phyloP scores from a whole-genome alignment of 345 rosid genomes.

The Aquilaria yunnanensis region DNA sequence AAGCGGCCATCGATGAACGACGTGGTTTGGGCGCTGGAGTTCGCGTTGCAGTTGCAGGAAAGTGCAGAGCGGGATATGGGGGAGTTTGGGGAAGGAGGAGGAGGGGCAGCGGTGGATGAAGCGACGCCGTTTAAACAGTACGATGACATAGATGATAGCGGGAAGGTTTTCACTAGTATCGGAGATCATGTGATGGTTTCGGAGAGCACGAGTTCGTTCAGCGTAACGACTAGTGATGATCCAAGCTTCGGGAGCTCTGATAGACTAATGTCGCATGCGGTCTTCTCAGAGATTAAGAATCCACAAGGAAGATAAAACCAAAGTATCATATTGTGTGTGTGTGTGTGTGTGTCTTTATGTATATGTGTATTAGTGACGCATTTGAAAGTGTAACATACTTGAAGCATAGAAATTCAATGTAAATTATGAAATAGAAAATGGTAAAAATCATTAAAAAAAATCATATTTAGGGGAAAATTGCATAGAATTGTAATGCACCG shows the following conservation, averaged over 20 bases:
- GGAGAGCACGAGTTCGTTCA: background rate
- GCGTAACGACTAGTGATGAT: background rate
- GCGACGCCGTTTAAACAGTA: too few relatives aligned
- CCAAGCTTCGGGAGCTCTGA: constrained; percentile 9
- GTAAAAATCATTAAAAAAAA: too few relatives aligned
- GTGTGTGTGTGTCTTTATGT: too few relatives aligned
- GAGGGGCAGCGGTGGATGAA: too few relatives aligned
- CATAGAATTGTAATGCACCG: too few relatives aligned
- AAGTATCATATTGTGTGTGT: too few relatives aligned
- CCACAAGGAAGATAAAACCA: constrained; percentile 7
- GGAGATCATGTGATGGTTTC: constrained; percentile 8
- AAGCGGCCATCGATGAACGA: constrained; percentile 24
- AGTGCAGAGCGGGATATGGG: background rate
- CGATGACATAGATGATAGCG: constrained; percentile 4
- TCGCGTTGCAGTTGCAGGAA: constrained; percentile 23
- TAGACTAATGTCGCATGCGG: background rate
- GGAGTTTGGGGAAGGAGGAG: too few relatives aligned
- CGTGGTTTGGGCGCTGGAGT: constrained; percentile 15
- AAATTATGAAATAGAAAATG: too few relatives aligned
- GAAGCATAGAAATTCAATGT: too few relatives aligned
- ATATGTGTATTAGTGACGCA: too few relatives aligned
- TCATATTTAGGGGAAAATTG: too few relatives aligned
- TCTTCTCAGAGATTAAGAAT: constrained; percentile 3
- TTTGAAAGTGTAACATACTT: too few relatives aligned
- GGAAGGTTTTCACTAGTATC: constrained; percentile 9